A percentile compares a stretch with the other conserved stretches of the same genome.
phyloP scores from a whole-genome alignment of 495 filamentous ascomycete species.

The Trichoderma reesei region DNA sequence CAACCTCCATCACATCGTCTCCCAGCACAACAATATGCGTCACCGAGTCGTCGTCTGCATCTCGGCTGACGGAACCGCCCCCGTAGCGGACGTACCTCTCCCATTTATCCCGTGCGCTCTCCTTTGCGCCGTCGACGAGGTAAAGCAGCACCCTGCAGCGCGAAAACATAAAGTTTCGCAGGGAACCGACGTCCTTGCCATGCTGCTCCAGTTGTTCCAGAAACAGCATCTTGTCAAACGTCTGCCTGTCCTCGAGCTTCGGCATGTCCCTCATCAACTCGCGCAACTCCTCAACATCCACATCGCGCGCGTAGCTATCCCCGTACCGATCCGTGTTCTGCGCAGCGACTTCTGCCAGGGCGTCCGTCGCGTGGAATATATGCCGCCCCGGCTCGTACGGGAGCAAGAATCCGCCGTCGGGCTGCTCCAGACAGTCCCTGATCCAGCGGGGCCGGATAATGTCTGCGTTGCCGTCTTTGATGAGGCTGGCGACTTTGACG shows the following conservation, averaged over 20 bases:
- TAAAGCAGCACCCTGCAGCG: slow-evolving; percentile 49
- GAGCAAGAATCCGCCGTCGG: slow-evolving; percentile 47
- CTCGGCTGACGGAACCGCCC: slow-evolving; percentile 42
- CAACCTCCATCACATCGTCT: slow-evolving; percentile 22
- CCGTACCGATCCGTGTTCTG: slow-evolving; percentile 62
- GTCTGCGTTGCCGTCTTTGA: slow-evolving; percentile 55
- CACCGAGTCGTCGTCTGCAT: slow-evolving; percentile 36
- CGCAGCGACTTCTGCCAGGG: slow-evolving; percentile 20
- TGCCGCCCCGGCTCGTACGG: slow-evolving; percentile 57
- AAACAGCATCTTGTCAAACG: slow-evolving; percentile 32
- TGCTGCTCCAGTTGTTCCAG: slow-evolving; percentile 46
- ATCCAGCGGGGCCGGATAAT: slow-evolving; percentile 79
- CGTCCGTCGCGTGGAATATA: slow-evolving; percentile 32
- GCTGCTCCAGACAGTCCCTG: slow-evolving; percentile 67
- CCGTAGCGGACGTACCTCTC: slow-evolving; percentile 49
- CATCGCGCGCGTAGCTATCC: slow-evolving; percentile 76
- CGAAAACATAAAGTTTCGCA: slow-evolving; percentile 59
- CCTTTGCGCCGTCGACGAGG: slow-evolving; percentile 14
- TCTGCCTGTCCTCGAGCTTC: slow-evolving; percentile 16
- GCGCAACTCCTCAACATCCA: slow-evolving; percentile 54
- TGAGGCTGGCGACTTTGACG: slow-evolving; percentile 76
- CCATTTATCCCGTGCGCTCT: slow-evolving; percentile 2
- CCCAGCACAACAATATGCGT: slow-evolving; percentile 57
- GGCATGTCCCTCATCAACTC: slow-evolving; percentile 43
- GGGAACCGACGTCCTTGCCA: slow-evolving; percentile 38